A percentile compares a stretch with the other conserved stretches of the same genome.
Conservation (phyloP, 2,329 filamentous ascomycete genomes). For the Aulographum hederae region DNA sequence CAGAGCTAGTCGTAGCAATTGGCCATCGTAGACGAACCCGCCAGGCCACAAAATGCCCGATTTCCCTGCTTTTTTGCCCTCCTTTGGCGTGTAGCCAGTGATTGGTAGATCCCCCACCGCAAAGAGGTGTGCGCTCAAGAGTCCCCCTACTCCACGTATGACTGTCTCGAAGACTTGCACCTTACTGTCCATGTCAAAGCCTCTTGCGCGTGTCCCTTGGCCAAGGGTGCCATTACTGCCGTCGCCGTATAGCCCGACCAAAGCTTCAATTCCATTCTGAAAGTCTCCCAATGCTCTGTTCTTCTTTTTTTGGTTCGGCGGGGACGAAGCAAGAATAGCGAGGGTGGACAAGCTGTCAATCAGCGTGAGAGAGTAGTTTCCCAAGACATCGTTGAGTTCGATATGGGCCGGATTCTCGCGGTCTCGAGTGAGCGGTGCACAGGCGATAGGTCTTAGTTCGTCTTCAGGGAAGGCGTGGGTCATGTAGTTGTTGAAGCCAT, state of each 20-base stretch:
- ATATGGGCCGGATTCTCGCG: constrained; percentile 59
- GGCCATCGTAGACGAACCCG: constrained; percentile 70
- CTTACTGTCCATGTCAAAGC: constrained; percentile 92
- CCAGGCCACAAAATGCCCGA: constrained; percentile 50
- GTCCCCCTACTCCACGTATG: constrained; percentile 76
- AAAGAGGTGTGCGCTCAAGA: constrained; percentile 86
- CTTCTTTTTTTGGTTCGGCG: constrained; percentile 28
- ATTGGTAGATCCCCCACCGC: constrained; percentile 83
- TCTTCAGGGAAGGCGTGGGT: constrained; percentile 87
- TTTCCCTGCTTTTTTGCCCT: constrained; percentile 7
- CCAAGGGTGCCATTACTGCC: constrained; percentile 51
- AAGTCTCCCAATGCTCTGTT: constrained; percentile 35
- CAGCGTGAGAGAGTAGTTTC: constrained; percentile 89
- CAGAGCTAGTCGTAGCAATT: constrained; percentile 72
- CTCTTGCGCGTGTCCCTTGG: constrained; percentile 52
- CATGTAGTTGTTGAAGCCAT: constrained; percentile 95
- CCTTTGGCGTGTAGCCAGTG: constrained; percentile 37
- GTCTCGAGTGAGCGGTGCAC: constrained; percentile 69
- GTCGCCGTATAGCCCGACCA: constrained; percentile 77
- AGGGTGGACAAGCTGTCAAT: constrained; percentile 92
- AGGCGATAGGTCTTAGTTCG: constrained; percentile 76
- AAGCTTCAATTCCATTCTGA: constrained; percentile 55
- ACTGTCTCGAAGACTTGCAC: constrained; percentile 98
- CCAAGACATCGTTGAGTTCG: constrained; percentile 85
- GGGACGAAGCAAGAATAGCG: constrained; percentile 71